Conservation (phyloP, 352 stramenopile genomes). For the Pythium dissotocum region DNA sequence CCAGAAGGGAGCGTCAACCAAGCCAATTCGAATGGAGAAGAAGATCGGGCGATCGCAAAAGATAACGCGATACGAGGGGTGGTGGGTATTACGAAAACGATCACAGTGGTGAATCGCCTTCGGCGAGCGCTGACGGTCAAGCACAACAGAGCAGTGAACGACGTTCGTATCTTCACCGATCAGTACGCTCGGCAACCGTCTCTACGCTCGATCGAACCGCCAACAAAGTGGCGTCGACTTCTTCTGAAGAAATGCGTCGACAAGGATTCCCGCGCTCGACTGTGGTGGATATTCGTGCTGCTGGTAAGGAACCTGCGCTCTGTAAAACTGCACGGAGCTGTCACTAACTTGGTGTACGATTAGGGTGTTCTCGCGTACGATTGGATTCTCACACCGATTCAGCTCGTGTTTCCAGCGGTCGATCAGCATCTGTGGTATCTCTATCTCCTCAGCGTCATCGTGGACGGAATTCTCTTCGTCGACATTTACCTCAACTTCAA, state of each 20-base stretch:
- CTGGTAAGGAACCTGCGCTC: slow-evolving; percentile 14
- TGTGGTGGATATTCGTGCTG: slow-evolving; percentile 48
- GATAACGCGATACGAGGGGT: neutral
- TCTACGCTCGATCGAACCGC: neutral
- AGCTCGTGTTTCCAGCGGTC: slow-evolving; percentile 52
- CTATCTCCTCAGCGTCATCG: slow-evolving; percentile 31
- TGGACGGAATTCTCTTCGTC: slow-evolving; percentile 32
- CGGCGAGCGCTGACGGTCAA: slow-evolving; percentile 11
- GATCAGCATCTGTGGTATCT: slow-evolving; percentile 31
- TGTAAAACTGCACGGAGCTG: neutral
- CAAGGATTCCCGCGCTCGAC: slow-evolving; percentile 29
- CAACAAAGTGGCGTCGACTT: slow-evolving; percentile 9
- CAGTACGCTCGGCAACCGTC: slow-evolving; percentile 20
- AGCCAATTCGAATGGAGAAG: neutral
- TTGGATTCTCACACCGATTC: slow-evolving; percentile 49
- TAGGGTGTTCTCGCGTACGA: slow-evolving; percentile 27
- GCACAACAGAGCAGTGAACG: neutral
- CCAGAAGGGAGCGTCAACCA: neutral
- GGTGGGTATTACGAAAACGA: neutral
- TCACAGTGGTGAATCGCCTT: neutral
- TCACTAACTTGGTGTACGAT: neutral
- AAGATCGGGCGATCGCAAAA: neutral
- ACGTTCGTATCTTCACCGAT: slow-evolving; percentile 12
- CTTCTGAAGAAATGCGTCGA: slow-evolving; percentile 13
- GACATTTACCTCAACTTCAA: slow-evolving; percentile 65